Evolutionary conservation across 1,284 basidiomycete genomes (phyloP).

Genomic region (Trichosporon sp.): DNA sequence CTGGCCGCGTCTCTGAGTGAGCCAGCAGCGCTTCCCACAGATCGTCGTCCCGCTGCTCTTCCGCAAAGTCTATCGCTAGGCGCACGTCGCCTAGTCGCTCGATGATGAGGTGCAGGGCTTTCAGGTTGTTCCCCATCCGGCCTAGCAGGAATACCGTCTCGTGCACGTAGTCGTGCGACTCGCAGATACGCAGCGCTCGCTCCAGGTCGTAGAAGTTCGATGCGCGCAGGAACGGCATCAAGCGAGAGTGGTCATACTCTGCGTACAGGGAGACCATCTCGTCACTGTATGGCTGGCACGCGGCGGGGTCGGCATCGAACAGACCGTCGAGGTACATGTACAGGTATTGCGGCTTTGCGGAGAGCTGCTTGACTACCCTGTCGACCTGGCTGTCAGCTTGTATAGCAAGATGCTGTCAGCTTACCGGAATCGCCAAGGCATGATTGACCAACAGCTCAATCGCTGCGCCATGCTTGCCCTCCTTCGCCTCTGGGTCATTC

Average conservation of each 20-base stretch:
- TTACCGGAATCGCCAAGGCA: constrained; percentile 87
- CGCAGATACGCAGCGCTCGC: constrained; percentile 75
- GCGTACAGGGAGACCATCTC: constrained; percentile 87
- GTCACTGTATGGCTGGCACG: constrained; percentile 76
- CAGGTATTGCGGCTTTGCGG: constrained; percentile 69
- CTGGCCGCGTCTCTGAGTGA: constrained; percentile 93
- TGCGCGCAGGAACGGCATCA: constrained; percentile 87
- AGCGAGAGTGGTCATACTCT: constrained; percentile 67
- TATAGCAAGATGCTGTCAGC: constrained; percentile 28
- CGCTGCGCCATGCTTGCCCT: constrained; percentile 55
- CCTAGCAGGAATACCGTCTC: constrained; percentile 98
- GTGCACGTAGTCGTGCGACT: constrained; percentile 75
- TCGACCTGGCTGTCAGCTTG: constrained; percentile 56
- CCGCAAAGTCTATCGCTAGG: constrained; percentile 94
- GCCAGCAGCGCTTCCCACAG: constrained; percentile 94
- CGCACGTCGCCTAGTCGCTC: constrained; percentile 90
- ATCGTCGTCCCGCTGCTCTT: constrained; percentile 94
- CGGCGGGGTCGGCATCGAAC: constrained; percentile 76
- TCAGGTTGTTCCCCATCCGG: constrained; percentile 94
- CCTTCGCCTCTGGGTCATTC: constrained; percentile 21
- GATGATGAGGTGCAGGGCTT: constrained; percentile 90
- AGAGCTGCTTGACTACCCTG: constrained; percentile 81
- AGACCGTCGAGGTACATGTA: constrained; percentile 91
- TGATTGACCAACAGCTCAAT: constrained; percentile 88
- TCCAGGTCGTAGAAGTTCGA: constrained; percentile 91